Percentiles rank a stretch among this genome's conserved stretches.
phyloP scores from a whole-genome alignment of 2,329 filamentous ascomycete genomes.

The Microdochium paspali region DNA sequence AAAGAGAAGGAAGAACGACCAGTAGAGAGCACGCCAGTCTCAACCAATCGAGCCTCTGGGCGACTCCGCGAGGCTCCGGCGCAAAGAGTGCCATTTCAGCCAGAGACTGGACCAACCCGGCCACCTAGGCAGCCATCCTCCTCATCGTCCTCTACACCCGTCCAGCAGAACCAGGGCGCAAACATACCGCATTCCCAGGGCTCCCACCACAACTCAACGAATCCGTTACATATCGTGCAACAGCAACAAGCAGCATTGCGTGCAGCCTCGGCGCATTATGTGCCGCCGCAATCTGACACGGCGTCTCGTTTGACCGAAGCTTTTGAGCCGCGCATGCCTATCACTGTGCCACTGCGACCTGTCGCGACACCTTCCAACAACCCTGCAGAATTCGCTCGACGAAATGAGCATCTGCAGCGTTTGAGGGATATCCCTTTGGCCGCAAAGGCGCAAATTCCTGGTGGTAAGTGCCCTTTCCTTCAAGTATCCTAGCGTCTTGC shows the following conservation, averaged over 20 bases:
- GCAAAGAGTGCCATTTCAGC: slow-evolving; percentile 76
- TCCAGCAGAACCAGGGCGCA: neutral
- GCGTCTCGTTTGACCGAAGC: slow-evolving; percentile 52
- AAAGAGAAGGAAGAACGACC: slow-evolving; percentile 50
- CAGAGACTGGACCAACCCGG: slow-evolving; percentile 59
- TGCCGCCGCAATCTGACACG: slow-evolving; percentile 45
- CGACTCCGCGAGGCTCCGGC: slow-evolving; percentile 75
- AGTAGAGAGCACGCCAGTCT: slow-evolving; percentile 34
- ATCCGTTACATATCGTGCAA: slow-evolving; percentile 19
- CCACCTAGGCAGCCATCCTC: slow-evolving; percentile 47
- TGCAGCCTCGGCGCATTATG: slow-evolving; percentile 32
- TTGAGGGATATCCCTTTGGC: slow-evolving; percentile 40
- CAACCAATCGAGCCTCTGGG: slow-evolving; percentile 48
- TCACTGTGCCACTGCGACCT: slow-evolving; percentile 59
- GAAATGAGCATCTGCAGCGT: slow-evolving; percentile 36
- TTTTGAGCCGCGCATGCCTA: slow-evolving; percentile 57
- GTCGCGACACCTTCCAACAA: slow-evolving; percentile 70
- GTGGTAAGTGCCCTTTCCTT: slow-evolving; percentile 41
- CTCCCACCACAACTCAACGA: slow-evolving; percentile 16
- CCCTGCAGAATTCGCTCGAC: slow-evolving; percentile 55
- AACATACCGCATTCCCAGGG: neutral
- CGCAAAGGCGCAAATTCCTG: slow-evolving; percentile 25
- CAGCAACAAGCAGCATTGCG: slow-evolving; percentile 19
- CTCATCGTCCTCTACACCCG: slow-evolving; percentile 9
- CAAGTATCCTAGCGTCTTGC: neutral